Evolutionary conservation across 345 rosid species (phyloP), one percentile per base, ranked within the genome.

Genomic region (Populus alba): DNA sequence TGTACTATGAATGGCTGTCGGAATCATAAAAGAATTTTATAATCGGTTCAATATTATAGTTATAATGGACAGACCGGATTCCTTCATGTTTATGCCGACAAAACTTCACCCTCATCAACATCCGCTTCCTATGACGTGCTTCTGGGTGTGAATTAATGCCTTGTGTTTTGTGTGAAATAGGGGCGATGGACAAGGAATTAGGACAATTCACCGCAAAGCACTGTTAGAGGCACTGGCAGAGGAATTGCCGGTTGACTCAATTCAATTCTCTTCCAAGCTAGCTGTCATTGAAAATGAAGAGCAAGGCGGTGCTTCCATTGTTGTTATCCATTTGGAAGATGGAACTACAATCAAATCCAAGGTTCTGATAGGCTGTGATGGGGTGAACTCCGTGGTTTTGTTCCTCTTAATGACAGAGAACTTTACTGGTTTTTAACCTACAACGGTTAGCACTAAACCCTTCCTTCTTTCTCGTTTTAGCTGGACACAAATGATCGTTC

Each of bases 281-380:
- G 51, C 68, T 66, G 20, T 75, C 73, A 75, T 86, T 51, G 85
- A 72, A 25, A 62, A 72, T 25, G 66, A 63, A 55, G 73, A 49
- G 9, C 68, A 68, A 22, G 76, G 72, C 11, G 76, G 72, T 72
- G 35, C 38, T 10, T 23, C 79, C 23, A 41, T 68, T 27, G 65
- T 62, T 9, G 33, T 83, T 18, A 29, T 85, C 9, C 77, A 63
- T 70, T 75, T 88, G 66, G 80, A 57, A 16, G 87, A 85, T 69
- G 89, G 85, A 38, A 75, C 85, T 27, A 27, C 70, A 12, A 78
- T 86, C 71, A 83, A 80, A 74, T 67, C 88, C 0, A 86, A 86
- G 88, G 73, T 79, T 39, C 41, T 86, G 62, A 81, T 88, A 35
- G 89, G 89, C 22, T 88, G 89, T 15, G 87, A 83, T 38, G 89